These are phyloP conservation scores for Candida xyloterini DNA, from an alignment of 805 yeast genomes.

Conservation along the genomic window DNA sequence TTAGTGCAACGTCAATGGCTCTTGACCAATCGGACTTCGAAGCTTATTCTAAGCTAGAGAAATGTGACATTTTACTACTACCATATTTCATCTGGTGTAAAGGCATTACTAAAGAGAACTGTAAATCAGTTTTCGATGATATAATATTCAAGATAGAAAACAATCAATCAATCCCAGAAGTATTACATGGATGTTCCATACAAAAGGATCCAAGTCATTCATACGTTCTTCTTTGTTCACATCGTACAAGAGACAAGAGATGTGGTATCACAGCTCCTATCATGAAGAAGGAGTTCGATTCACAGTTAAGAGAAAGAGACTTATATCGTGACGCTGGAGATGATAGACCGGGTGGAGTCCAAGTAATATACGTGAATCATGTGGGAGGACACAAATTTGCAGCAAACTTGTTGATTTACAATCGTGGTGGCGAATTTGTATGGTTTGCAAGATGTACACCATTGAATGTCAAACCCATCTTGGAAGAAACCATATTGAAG, in stretches of 20 bases:
- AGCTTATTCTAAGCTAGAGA: constrained; percentile 39
- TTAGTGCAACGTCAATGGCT: constrained; percentile 23
- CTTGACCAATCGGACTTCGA: constrained; percentile 35
- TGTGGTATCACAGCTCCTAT: constrained; percentile 95
- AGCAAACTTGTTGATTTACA: constrained; percentile 80
- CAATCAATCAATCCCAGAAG: constrained; percentile 18
- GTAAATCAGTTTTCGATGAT: constrained; percentile 40
- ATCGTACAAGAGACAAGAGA: constrained; percentile 83
- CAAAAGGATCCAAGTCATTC: constrained; percentile 40
- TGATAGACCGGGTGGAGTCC: constrained; percentile 69
- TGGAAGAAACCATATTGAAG: constrained; percentile 69
- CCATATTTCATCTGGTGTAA: constrained; percentile 75
- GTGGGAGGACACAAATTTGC: constrained; percentile 96
- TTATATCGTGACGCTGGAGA: constrained; percentile 77
- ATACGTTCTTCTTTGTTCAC: constrained; percentile 80
- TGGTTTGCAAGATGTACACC: constrained; percentile 92
- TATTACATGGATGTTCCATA: constrained; percentile 28
- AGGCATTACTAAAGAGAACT: constrained; percentile 44
- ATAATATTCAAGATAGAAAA: constrained; percentile 40
- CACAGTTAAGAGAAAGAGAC: constrained; percentile 65
- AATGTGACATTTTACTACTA: constrained; percentile 61
- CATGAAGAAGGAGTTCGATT: constrained; percentile 75
- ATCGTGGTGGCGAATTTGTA: constrained; percentile 68
- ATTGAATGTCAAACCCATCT: constrained; percentile 64
- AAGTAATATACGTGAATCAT: constrained; percentile 72